A percentile compares a stretch with the other conserved stretches of the same genome.
These are phyloP conservation scores for Apiotrichum gamsii DNA, from an alignment of 1,284 basidiomycete species.

Conservation along the genomic window DNA sequence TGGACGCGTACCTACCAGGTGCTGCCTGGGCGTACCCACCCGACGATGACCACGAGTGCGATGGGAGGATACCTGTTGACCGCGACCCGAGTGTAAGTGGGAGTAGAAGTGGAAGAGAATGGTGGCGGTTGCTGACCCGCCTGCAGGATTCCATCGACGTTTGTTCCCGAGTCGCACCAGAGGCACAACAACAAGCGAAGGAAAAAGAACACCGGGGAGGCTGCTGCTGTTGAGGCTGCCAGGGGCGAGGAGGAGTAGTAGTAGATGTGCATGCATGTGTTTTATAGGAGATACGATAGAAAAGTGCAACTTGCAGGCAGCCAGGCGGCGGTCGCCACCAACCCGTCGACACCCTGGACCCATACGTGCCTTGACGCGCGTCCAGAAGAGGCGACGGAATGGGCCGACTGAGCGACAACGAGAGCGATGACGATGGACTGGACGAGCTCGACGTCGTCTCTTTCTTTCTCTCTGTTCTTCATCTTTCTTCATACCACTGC, in stretches of 20 bases:
- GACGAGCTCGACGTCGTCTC: too few species aligned
- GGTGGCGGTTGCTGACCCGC: neutral
- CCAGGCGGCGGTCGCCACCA: too few species aligned
- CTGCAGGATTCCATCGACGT: conserved; percentile 25
- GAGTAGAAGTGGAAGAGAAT: too few species aligned
- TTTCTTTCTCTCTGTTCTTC: too few species aligned
- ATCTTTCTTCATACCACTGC: too few species aligned
- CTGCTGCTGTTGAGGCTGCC: neutral
- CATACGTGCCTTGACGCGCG: too few species aligned
- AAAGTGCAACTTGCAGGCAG: neutral
- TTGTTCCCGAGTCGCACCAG: conserved; percentile 27
- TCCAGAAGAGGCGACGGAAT: too few species aligned
- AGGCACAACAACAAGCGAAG: conserved; percentile 23
- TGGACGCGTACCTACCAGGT: conserved; percentile 90
- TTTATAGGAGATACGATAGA: neutral
- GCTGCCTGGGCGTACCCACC: conserved; percentile 91
- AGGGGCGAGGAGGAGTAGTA: neutral
- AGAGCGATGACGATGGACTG: too few species aligned
- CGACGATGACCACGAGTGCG: conserved; percentile 84
- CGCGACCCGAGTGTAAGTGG: conserved; percentile 71
- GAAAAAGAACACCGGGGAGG: conserved; percentile 15
- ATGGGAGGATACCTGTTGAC: conserved; percentile 84
- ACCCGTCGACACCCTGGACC: too few species aligned
- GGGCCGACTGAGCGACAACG: too few species aligned
- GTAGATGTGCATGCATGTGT: conserved; percentile 2